phyloP scores from a whole-genome alignment of 163 green algal genomes.

The Scenedesmus sp. region DNA sequence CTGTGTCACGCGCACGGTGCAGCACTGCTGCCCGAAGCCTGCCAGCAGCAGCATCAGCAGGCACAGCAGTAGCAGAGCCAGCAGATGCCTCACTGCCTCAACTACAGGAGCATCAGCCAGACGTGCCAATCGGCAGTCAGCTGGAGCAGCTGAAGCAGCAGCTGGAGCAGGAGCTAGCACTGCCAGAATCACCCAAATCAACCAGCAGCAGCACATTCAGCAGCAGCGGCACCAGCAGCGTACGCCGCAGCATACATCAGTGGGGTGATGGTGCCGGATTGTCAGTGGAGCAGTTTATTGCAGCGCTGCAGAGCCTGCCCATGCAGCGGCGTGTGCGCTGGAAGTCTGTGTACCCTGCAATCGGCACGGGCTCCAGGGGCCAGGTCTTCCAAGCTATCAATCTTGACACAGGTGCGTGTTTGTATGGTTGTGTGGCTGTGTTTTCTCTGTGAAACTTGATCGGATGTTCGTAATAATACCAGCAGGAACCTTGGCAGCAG shows the following conservation, averaged over 20 bases:
- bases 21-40: not conserved
- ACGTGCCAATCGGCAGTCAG: not conserved
- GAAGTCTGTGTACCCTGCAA: constrained; percentile 26
- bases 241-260: not conserved
- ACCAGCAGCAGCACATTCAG: not conserved
- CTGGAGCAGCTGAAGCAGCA: not conserved
- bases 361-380: constrained; percentile 5
- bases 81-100: not conserved
- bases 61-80: not conserved
- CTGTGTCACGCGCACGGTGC: not conserved
- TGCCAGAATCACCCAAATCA: not conserved
- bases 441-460: not conserved
- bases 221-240: not conserved
- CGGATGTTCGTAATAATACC: not conserved
- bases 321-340: constrained; percentile 27
- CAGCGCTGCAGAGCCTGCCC: constrained; percentile 17
- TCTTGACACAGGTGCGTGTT: constrained; percentile 13
- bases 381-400: constrained; percentile 42
- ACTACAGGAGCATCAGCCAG: not conserved
- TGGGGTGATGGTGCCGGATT: constrained; percentile 16
- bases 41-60: not conserved
- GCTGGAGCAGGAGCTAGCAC: not conserved
- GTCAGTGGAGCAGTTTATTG: constrained; percentile 28
- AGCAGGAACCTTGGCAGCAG: not conserved
- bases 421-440: not conserved